Base-by-base conservation (phyloP, 768 basidiomycete species). In the Lentinula sp. region DNA sequence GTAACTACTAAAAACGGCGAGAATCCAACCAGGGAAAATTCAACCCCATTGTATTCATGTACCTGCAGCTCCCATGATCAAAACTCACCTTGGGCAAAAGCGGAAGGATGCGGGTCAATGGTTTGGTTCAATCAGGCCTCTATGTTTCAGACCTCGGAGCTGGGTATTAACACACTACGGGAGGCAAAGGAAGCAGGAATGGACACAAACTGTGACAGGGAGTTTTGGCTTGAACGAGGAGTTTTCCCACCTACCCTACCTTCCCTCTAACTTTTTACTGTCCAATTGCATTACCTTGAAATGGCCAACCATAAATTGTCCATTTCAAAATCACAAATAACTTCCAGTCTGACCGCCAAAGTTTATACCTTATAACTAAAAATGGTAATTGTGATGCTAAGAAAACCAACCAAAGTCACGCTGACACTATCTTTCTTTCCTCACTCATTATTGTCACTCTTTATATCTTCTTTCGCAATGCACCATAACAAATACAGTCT, bases 121-220 rank as follows among this genome's bases (percentile, higher is more conserved):
- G 60, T 61, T 10, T 61, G 37, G 53, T 61, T 61, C 20, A 61
- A 61, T n/a, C 60, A 61, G 33, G 60, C 60, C 1, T 36, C 60
- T 0, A 61, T 61, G 60, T 61, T 61, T 35, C 54, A 57, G 32
- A 61, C 55, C 1, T 57, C 60, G 4, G 60, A 61, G 42, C 20
- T 37, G 0, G 54, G 54, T 1, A 57, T 23, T 1, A 12, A 36
- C 1, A 61, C 60, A 0, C 10, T 61, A 16, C 42, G 41, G 13
- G 6, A 9, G 15, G 60, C 54, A 13, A 13, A 5, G 23, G 48
- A 13, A 32, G 48, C 48, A 6, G 41, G 41, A 0, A n/a, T 42
- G 10, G 10, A 12, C 2, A n/a, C 10, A 1, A n/a, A 12, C 10
- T 42, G 41, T 5, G n/a, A 42, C 3, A 0, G 2, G 4, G 4